Conservation (phyloP, 768 basidiomycete species). For the Kwoniella sp. region DNA sequence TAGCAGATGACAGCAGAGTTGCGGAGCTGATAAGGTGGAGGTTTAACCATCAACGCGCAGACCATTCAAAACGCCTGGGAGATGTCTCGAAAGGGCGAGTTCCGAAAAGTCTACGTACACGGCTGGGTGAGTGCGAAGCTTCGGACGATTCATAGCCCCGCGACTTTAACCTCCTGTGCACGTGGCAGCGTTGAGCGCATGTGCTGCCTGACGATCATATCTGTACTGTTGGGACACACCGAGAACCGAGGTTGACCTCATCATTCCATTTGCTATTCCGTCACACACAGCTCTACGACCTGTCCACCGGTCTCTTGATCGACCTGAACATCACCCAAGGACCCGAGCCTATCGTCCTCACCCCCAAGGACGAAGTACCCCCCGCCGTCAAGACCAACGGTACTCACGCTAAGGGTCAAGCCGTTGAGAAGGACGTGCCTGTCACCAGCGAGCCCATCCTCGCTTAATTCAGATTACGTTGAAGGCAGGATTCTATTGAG, state of each 20-base stretch:
- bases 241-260: neutral
- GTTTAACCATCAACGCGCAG: too few relatives aligned
- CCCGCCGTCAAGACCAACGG: conserved; percentile 2
- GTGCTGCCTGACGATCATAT: neutral
- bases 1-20: neutral
- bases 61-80: conserved; percentile 53
- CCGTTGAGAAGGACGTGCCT: neutral
- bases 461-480: neutral
- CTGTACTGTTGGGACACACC: neutral
- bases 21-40: too few relatives aligned
- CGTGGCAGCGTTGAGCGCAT: too few relatives aligned
- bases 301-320: conserved; percentile 46
- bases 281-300: conserved; percentile 48
- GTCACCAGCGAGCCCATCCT: neutral
- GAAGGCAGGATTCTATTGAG: too few relatives aligned
- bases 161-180: too few relatives aligned
- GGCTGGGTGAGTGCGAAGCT: conserved; percentile 44
- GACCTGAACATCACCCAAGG: conserved; percentile 27
- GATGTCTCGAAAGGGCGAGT: conserved; percentile 34
- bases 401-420: neutral
- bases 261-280: neutral
- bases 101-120: conserved; percentile 50
- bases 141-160: too few relatives aligned
- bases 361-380: neutral
- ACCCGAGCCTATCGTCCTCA: conserved; percentile 16